Evolutionary conservation across 495 filamentous ascomycete genomes (phyloP), one percentile per base, ranked within the genome.

Genomic region (Polyplosphaeria fusca): DNA sequence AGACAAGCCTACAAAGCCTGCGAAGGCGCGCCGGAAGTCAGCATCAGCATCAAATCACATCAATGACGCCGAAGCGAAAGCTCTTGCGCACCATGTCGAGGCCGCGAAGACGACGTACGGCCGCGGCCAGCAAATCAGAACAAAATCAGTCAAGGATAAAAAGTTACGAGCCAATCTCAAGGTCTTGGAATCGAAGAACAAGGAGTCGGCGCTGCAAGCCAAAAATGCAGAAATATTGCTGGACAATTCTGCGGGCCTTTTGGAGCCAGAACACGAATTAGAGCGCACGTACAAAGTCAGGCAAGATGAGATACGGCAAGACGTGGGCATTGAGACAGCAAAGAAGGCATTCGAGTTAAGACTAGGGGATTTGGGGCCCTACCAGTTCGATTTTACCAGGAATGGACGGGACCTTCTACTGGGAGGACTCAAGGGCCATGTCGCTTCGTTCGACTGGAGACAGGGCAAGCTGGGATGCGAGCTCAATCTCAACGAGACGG

Each of bases 381-480:
- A 98, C 61, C 74, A 82, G 5, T 82, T 78, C 57, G 91, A 96
- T 45, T 98, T 95, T 70, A 89, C 88, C 9, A 78, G 89, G 27
- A 96, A 95, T 66, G 93, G 93, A 16, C 80, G 87, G 52, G 82
- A 91, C 59, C 71, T 98, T 24, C 73, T 98, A 32, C 71, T 98
- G 43, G 91, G 86, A 48, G 92, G 93, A 24, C 76, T 89, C 47
- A 96, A 95, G 72, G 93, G 93, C 14, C 93, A 98, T 85, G 76
- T 98, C 64, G 91, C 93, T 54, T 91, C 87, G 1, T 93, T 96
- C 82, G 92, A 98, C 72, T 98, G 93, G 93, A 79, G 93, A 55
- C 83, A 86, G 54, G 94, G 91, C 12, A 95, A 88, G 65, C 70
- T 97, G 35, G 88, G 87, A 3, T 95, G 88, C 65, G 93, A 98